Percentiles rank a stretch among this genome's conserved stretches.
Evolutionary conservation across 148 eudicot species (phyloP).

Genomic region (Diospyros kaki): DNA sequence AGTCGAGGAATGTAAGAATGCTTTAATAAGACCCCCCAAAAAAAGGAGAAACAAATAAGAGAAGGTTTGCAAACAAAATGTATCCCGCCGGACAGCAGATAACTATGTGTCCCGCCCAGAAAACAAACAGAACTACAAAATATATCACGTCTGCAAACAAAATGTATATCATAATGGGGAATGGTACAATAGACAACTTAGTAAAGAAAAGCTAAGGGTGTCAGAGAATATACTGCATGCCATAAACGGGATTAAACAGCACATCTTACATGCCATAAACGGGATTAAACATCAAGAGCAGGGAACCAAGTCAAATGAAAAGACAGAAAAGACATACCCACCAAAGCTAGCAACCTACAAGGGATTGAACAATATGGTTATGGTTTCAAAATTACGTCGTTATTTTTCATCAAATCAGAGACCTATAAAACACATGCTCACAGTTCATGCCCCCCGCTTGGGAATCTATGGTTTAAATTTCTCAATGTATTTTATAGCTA

Average conservation of each 20-base stretch:
- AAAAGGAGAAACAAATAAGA: too few relatives aligned
- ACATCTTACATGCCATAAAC: constrained; percentile 67
- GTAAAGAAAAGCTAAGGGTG: not conserved
- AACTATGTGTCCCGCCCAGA: constrained; percentile 90
- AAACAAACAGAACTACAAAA: constrained; percentile 87
- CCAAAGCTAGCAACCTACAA: constrained; percentile 99
- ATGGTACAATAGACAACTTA: not conserved
- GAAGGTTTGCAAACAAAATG: too few relatives aligned
- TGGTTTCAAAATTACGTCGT: not conserved
- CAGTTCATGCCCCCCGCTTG: constrained; percentile 70
- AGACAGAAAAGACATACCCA: constrained; percentile 86
- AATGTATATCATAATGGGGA: constrained; percentile 3
- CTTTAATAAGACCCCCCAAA: too few relatives aligned
- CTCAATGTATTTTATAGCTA: constrained; percentile 82
- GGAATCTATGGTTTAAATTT: constrained; percentile 91
- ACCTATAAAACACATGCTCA: constrained; percentile 30
- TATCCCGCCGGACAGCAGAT: constrained; percentile 64
- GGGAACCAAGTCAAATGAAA: constrained; percentile 92
- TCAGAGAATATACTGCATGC: constrained; percentile 72
- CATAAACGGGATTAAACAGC: constrained; percentile 94
- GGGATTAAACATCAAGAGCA: constrained; percentile 99
- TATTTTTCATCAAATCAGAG: constrained; percentile 21
- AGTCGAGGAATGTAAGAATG: too few relatives aligned
- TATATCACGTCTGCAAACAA: constrained; percentile 85
- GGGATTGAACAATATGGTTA: constrained; percentile 11